Evolutionary conservation across 768 basidiomycete genomes (phyloP).

Genomic region (Termitomyces sp.): DNA sequence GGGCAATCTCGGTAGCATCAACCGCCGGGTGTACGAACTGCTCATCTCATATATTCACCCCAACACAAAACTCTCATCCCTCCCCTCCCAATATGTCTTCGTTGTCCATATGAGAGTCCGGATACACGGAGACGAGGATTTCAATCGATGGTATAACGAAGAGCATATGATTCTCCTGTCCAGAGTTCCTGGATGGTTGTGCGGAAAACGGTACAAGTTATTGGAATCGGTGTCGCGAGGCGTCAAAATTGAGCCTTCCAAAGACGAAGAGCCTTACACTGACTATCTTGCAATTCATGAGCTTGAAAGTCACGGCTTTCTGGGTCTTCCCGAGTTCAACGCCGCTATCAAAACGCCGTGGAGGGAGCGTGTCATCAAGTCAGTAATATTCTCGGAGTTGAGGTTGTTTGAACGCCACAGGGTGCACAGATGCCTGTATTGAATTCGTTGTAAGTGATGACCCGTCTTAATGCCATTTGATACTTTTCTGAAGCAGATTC

Average conservation of each 20-base stretch:
- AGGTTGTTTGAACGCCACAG: constrained; percentile 12
- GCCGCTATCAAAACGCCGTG: constrained; percentile 12
- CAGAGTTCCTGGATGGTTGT: constrained; percentile 27
- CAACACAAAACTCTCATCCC: constrained; percentile 11
- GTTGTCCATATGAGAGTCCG: constrained; percentile 18
- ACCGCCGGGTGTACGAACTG: constrained; percentile 25
- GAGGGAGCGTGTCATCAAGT: constrained; percentile 11
- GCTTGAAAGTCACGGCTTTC: constrained; percentile 11
- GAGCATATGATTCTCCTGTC: constrained; percentile 27
- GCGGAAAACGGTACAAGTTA: constrained; percentile 26
- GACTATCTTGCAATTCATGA: constrained; percentile 17
- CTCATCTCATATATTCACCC: constrained; percentile 16
- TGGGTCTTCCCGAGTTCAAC: constrained; percentile 15
- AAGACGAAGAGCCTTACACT: constrained; percentile 10
- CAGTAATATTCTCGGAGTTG: constrained; percentile 5
- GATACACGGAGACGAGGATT: constrained; percentile 24
- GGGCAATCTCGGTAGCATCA: constrained; percentile 21
- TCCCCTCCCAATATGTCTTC: constrained; percentile 21
- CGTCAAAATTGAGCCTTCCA: constrained; percentile 6
- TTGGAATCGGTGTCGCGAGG: constrained; percentile 12
- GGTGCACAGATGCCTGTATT: constrained; percentile 6
- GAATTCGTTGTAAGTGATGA: not conserved
- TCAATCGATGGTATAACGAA: constrained; percentile 31
- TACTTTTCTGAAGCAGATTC: too few species aligned
- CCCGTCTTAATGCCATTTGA: not conserved